Conservation (phyloP, 768 basidiomycete species). For the Boletus insuetus region DNA sequence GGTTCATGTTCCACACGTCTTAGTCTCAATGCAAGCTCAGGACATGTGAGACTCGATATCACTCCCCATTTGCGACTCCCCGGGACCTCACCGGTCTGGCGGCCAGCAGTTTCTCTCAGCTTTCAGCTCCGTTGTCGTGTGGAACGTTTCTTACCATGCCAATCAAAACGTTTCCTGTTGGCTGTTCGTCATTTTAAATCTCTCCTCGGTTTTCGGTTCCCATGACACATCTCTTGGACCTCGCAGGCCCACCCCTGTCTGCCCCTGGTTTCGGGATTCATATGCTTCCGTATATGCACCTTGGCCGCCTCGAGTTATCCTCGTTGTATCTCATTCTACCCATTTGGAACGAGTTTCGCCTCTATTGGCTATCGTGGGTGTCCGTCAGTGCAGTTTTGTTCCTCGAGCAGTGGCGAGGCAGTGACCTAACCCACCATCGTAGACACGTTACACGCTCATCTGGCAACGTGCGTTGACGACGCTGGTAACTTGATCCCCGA, state of each 20-base stretch:
- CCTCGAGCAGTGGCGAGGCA: neutral
- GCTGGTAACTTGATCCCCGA: neutral
- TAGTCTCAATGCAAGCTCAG: neutral
- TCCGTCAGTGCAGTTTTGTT: neutral
- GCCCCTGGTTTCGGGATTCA: constrained; percentile 2
- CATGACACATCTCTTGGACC: neutral
- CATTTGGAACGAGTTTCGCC: constrained; percentile 8
- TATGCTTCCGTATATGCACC: neutral
- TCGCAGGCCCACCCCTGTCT: neutral
- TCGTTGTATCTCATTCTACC: constrained; percentile 11
- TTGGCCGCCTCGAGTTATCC: constrained; percentile 21
- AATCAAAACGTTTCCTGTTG: constrained; percentile 22
- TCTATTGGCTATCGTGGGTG: constrained; percentile 3
- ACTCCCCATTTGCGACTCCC: neutral
- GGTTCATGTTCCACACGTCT: neutral
- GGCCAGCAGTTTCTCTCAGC: neutral
- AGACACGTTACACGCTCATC: neutral
- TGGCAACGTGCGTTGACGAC: neutral
- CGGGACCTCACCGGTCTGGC: neutral
- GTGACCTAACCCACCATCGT: too few relatives aligned
- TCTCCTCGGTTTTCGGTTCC: constrained; percentile 6
- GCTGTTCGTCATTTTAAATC: constrained; percentile 16
- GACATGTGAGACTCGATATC: neutral
- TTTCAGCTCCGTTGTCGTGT: neutral
- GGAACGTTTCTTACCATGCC: constrained; percentile 13